Percentiles rank a stretch among this genome's conserved stretches.
These are phyloP conservation scores for Rhodotorula sp. DNA, from an alignment of 1,284 basidiomycete genomes.

Conservation along the genomic window DNA sequence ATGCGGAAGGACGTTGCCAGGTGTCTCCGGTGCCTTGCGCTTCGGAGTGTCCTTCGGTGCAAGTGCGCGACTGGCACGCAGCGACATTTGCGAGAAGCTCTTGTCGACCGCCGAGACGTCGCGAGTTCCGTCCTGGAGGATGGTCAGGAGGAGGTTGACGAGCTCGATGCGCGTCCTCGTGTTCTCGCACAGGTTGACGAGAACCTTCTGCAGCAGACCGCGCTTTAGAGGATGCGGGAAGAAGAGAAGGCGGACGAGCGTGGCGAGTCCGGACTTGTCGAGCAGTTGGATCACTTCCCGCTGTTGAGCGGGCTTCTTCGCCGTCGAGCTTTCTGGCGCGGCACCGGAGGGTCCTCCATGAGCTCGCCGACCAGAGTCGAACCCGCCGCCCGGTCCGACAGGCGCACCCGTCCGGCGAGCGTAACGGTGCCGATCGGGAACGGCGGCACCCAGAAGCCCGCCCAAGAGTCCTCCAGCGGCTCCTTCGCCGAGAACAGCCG, in stretches of 20 bases:
- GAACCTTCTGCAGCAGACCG: conserved; percentile 80
- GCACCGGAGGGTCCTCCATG: not conserved
- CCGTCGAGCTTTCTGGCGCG: not conserved
- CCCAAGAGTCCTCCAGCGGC: conserved; percentile 44
- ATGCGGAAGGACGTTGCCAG: conserved; percentile 56
- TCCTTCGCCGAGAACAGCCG: conserved; percentile 81
- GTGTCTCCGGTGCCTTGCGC: conserved; percentile 58
- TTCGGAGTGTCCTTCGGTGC: conserved; percentile 67
- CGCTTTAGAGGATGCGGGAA: conserved; percentile 91
- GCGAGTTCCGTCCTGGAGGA: conserved; percentile 91
- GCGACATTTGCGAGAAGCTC: conserved; percentile 88
- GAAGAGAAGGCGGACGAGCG: conserved; percentile 89
- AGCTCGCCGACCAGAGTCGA: not conserved
- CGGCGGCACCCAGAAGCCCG: not conserved
- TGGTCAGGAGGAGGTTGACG: conserved; percentile 85
- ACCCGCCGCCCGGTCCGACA: not conserved
- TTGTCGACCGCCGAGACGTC: conserved; percentile 89
- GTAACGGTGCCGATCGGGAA: not conserved
- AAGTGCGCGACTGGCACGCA: conserved; percentile 64
- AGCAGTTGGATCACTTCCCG: conserved; percentile 87
- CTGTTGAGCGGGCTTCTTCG: conserved; percentile 31
- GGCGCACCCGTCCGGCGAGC: not conserved
- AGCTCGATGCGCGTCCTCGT: conserved; percentile 85
- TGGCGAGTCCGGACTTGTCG: conserved; percentile 85
- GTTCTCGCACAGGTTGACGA: conserved; percentile 96